Evolutionary conservation across 1,139 yeast species (phyloP), one percentile per base, ranked within the genome.

Genomic region (Pichia sp.): DNA sequence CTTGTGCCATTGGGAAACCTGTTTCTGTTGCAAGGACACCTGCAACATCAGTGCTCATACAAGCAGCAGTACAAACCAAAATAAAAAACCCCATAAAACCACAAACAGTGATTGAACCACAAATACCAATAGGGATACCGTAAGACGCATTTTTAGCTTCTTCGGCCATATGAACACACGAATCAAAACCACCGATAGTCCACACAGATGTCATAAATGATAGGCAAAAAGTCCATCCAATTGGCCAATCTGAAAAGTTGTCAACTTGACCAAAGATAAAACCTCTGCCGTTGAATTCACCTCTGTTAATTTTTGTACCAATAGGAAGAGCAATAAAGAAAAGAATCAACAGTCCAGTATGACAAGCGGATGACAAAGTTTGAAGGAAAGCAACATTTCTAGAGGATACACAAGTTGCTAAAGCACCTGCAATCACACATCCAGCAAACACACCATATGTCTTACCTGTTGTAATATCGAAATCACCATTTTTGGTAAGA

Each of bases 321-420:
- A 71, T 73, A n/a, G 88, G 88, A n/a, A 83, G 64, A 2, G 85
- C 86, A 56, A 82, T 78, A 49, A 81, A 59, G 52, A 79, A 76
- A 16, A 83, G 59, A 5, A 72, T 59, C 49, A 83, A 72, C 39
- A 81, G 62, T 44, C 71, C 68, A 32, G 75, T 61, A 58, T 83
- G 82, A 44, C 74, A 66, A 16, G 68, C 52, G 41, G 81, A 79
- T 40, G 86, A 79, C 27, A 74, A 53, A 1, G 81, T 68, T 60
- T 84, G 90, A 45, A 83, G 60, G 48, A 67, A 63, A 2, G 87
- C 81, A 46, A 79, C 67, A 49, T 73, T 66, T 47, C 66, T 61
- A 9, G 81, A 73, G 3, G 81, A 72, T 16, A 71, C 48, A 45
- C 77, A 72, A 5, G 80, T 74, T 32, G 70, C 54, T 9, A 63